Evolutionary conservation across 306 rosid species (phyloP), one percentile per base, ranked within the genome.

Genomic region (Hippophae rhamnoides): DNA sequence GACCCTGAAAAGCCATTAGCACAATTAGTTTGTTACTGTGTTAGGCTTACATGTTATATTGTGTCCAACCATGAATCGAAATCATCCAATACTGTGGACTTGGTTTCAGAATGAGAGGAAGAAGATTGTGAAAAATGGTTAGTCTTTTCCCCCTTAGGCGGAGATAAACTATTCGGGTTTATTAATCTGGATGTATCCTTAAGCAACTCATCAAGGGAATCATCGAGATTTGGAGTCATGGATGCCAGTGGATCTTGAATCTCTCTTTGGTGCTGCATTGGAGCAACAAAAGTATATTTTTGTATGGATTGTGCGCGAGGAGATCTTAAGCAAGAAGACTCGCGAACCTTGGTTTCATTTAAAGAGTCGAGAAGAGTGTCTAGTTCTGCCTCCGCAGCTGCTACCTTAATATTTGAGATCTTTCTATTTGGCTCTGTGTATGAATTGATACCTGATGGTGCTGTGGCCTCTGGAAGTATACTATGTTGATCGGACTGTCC

Each of bases 61-160:
- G 94, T 81, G 75, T 81, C 90, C 40, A 85, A 78, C 97, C 94
- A 83, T 54, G 90, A 77, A 65, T 85, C 90, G 68, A 89, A 83
- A 56, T 85, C 89, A 68, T 83, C 82, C 3, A 62, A 27, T 54
- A 61, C 61, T 73, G 69, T 54, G 62, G 83, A 49, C 72, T 68
- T 77, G 61, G 72, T 71, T 65, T 53, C 86, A 26, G 85, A 69
- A 50, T 49, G 62, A 10, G 87, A 58, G 26, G 81, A 65, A 54
- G 54, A 56, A 42, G 87, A 60, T n/a, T 52, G 79, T 31, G 65
- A 47, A 56, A 52, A 57, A 54, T 41, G 59, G 31, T 56, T 56
- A 54, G 62, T 51, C 41, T 68, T 69, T 60, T 69, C 78, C 65
- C 66, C 77, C 31, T 40, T 73, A 42, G 82, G 43, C 54, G 47